phyloP scores from a whole-genome alignment of 1,284 basidiomycete species.

The Calocybe gambosa region DNA sequence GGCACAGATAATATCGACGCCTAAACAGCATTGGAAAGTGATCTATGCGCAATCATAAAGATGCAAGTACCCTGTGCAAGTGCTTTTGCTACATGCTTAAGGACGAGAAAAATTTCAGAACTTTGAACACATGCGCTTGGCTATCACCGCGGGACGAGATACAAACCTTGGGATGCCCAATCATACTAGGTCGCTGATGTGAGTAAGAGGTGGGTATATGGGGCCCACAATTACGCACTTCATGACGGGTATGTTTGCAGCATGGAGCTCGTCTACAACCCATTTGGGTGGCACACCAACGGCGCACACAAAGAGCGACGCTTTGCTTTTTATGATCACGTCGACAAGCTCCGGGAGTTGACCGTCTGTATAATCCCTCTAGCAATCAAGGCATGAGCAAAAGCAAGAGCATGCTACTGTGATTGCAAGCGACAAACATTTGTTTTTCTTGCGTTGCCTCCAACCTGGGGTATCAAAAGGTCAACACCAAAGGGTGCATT shows the following conservation, averaged over 20 bases:
- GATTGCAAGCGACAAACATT: constrained; percentile 42
- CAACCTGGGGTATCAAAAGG: constrained; percentile 74
- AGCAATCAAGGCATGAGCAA: constrained; percentile 4
- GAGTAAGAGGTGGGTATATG: background rate
- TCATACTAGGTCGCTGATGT: constrained; percentile 51
- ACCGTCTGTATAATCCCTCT: constrained; percentile 76
- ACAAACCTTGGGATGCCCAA: constrained; percentile 77
- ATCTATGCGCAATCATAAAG: background rate
- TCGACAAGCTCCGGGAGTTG: constrained; percentile 71
- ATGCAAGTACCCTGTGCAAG: constrained; percentile 49
- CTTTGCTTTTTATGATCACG: constrained; percentile 73
- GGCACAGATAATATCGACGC: constrained; percentile 85
- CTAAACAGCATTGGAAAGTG: constrained; percentile 23
- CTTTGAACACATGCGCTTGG: background rate
- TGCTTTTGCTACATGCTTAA: constrained; percentile 73
- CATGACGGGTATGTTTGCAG: constrained; percentile 76
- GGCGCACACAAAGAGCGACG: constrained; percentile 78
- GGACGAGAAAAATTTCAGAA: constrained; percentile 2
- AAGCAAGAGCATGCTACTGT: background rate
- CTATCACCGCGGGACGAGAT: background rate
- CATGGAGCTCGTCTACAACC: constrained; percentile 76
- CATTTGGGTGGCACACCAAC: constrained; percentile 81
- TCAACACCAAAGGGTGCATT: constrained; percentile 81
- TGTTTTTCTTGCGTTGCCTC: constrained; percentile 74
- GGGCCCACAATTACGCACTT: constrained; percentile 49